A percentile compares a stretch with the other conserved stretches of the same genome.
phyloP scores from a whole-genome alignment of 805 yeast genomes.

The Metschnikowia picachoensis region DNA sequence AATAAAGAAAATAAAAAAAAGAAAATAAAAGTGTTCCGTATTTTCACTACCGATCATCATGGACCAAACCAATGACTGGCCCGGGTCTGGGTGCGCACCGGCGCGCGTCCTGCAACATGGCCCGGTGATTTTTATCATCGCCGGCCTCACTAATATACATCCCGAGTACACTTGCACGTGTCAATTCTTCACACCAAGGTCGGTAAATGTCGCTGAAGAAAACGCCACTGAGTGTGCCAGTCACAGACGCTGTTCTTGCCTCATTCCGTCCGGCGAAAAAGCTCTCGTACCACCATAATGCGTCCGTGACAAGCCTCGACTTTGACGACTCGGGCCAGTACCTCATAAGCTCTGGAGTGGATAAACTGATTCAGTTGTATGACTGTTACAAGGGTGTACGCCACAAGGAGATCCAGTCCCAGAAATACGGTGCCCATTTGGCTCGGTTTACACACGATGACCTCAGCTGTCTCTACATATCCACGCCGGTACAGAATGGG shows the following conservation, averaged over 20 bases:
- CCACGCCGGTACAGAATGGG: conserved; percentile 47
- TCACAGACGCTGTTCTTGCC: conserved; percentile 25
- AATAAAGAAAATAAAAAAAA: too few relatives aligned
- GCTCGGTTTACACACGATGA: conserved; percentile 80
- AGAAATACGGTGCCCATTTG: conserved; percentile 87
- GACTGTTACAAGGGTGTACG: conserved; percentile 69
- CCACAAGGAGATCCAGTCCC: conserved; percentile 66
- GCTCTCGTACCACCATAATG: conserved; percentile 46
- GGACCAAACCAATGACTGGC: too few relatives aligned
- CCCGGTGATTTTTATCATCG: too few relatives aligned
- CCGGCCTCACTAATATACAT: too few relatives aligned
- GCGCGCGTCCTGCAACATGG: too few relatives aligned
- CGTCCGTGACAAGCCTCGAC: conserved; percentile 65
- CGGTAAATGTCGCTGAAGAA: conserved; percentile 9
- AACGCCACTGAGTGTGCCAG: conserved; percentile 23
- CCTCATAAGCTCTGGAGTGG: conserved; percentile 71
- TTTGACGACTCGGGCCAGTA: conserved; percentile 83
- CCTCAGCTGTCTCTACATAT: conserved; percentile 72
- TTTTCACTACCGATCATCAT: too few relatives aligned
- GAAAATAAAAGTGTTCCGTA: too few relatives aligned
- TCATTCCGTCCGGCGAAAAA: conserved; percentile 41
- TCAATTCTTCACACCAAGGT: neutral
- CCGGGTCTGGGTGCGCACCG: too few relatives aligned
- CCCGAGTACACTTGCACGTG: neutral
- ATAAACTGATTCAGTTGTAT: conserved; percentile 79